phyloP scores from a whole-genome alignment of 192 early-diverging fungal genomes.

The Podila minutissima region DNA sequence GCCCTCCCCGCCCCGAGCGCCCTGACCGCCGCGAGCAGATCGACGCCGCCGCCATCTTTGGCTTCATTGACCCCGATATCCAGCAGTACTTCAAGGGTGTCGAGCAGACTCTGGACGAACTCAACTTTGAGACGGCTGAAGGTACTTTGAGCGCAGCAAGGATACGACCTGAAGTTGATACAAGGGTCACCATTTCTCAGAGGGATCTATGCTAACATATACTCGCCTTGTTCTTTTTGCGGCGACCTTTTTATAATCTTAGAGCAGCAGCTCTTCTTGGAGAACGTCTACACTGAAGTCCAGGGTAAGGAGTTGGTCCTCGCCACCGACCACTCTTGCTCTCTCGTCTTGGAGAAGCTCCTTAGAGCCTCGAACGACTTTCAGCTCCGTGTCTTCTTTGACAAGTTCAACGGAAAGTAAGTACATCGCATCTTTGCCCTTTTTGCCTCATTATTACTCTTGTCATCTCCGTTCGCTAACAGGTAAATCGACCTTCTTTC shows the following conservation, averaged over 20 bases:
- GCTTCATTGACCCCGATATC: slow-evolving; percentile 62
- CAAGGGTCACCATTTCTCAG: too few relatives aligned
- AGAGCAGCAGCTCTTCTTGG: slow-evolving; percentile 76
- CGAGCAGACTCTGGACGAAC: slow-evolving; percentile 67
- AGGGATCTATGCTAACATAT: not conserved
- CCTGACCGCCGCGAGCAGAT: slow-evolving; percentile 31
- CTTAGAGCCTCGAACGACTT: slow-evolving; percentile 74
- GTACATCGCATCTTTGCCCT: slow-evolving; percentile 15
- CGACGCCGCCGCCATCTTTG: slow-evolving; percentile 55
- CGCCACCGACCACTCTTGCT: slow-evolving; percentile 80
- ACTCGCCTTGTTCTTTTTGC: not conserved
- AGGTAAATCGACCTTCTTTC: not conserved
- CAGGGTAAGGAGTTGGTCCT: slow-evolving; percentile 78
- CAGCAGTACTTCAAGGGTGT: slow-evolving; percentile 69
- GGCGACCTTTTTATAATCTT: not conserved
- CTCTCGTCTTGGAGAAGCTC: slow-evolving; percentile 83
- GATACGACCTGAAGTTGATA: too few relatives aligned
- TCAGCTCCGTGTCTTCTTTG: slow-evolving; percentile 78
- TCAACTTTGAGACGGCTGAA: slow-evolving; percentile 66
- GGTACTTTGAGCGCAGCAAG: slow-evolving; percentile 30
- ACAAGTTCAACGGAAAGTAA: slow-evolving; percentile 64
- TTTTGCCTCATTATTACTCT: not conserved
- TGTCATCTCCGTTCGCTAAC: not conserved
- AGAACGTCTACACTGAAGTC: slow-evolving; percentile 80
- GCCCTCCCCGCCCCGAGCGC: slow-evolving; percentile 23